These are phyloP conservation scores for Sisymbrium altissimum DNA, from an alignment of 345 rosid species.

Conservation along the genomic window DNA sequence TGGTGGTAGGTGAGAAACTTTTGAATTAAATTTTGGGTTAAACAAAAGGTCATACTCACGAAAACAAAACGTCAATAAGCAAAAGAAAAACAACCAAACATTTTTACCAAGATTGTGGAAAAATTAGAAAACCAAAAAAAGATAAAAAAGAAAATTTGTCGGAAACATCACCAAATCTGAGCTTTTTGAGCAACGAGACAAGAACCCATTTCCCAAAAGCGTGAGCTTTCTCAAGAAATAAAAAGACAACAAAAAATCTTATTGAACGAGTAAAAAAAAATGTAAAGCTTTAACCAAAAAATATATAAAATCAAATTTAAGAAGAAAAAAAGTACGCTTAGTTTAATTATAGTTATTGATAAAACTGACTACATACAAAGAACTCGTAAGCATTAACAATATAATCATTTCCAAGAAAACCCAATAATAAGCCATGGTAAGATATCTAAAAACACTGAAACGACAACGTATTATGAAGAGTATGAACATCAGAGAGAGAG, in stretches of 20 bases:
- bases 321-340: background rate
- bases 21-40: background rate
- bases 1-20: constrained; percentile 27
- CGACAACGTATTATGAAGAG: background rate
- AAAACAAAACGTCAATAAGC: constrained; percentile 6
- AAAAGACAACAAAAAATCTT: background rate
- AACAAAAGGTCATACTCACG: constrained; percentile 2
- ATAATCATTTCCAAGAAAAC: constrained; percentile 4
- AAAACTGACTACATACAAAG: background rate
- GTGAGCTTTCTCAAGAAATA: constrained; percentile 28
- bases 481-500: constrained; percentile 11
- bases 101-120: background rate
- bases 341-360: background rate
- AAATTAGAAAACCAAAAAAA: background rate
- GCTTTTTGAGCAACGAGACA: constrained; percentile 35
- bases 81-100: background rate
- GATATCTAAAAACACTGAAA: background rate
- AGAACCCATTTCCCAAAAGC: constrained; percentile 34
- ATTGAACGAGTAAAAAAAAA: background rate
- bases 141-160: constrained; percentile 17
- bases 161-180: constrained; percentile 35
- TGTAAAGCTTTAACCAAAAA: constrained; percentile 8
- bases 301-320: background rate
- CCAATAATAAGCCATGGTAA: background rate
- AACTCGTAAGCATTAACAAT: background rate